Conservation (phyloP, 139 green algal genomes). For the Marvania coccoides region DNA sequence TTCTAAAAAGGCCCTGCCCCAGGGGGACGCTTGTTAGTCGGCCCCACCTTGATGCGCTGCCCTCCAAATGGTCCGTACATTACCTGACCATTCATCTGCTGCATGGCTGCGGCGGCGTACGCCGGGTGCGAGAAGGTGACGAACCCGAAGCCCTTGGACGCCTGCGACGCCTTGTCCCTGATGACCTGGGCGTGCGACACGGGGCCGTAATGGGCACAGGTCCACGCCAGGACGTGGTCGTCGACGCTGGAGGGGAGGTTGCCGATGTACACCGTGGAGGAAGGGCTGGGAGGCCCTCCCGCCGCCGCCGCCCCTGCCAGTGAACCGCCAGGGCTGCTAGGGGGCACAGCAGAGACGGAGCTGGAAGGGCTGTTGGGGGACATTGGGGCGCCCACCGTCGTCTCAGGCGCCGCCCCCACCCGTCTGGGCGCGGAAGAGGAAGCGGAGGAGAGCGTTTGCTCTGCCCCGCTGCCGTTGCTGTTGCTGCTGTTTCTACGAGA, state of each 20-base stretch:
- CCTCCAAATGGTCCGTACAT: conserved; percentile 23
- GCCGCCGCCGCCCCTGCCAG: background rate
- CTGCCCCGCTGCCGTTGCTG: background rate
- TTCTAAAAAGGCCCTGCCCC: no score
- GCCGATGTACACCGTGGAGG: conserved; percentile 54
- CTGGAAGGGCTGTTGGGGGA: no score
- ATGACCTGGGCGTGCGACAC: conserved; percentile 57
- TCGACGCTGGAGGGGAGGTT: conserved; percentile 53
- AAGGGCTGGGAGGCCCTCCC: background rate
- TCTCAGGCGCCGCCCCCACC: no score
- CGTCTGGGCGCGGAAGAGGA: no score
- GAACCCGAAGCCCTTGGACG: conserved; percentile 59
- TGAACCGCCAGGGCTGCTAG: background rate
- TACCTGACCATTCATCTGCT: conserved; percentile 36
- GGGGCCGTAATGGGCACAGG: conserved; percentile 40
- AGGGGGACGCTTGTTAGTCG: no score
- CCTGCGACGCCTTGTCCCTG: conserved; percentile 37
- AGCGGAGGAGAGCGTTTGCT: background rate
- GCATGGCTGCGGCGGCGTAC: conserved; percentile 43
- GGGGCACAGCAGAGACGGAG: background rate
- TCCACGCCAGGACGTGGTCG: conserved; percentile 33
- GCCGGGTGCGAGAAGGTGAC: conserved; percentile 42
- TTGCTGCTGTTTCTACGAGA: background rate
- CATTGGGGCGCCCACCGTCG: no score
- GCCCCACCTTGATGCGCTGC: conserved; percentile 20